These are phyloP conservation scores for Rhodotorula sp. DNA, from an alignment of 1,284 basidiomycete genomes.

Conservation along the genomic window DNA sequence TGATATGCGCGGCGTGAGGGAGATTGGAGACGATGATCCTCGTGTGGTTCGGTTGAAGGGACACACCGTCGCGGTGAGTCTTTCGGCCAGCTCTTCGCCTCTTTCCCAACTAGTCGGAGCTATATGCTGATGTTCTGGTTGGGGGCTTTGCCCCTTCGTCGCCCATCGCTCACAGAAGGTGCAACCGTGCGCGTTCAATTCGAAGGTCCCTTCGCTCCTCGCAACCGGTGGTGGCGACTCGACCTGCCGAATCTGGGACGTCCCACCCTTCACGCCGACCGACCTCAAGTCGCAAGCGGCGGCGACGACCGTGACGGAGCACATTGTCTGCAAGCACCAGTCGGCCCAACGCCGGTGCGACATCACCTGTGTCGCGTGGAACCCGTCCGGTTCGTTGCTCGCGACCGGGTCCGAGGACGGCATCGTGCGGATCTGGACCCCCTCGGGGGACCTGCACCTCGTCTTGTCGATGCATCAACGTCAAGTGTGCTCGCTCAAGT, in stretches of 20 bases:
- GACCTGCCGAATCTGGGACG: constrained; percentile 69
- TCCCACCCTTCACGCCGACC: constrained; percentile 51
- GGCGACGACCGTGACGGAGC: constrained; percentile 54
- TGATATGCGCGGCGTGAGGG: constrained; percentile 2
- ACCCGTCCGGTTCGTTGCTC: constrained; percentile 56
- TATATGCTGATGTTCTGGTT: too few relatives aligned
- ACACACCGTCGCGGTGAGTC: not conserved
- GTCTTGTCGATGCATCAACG: constrained; percentile 46
- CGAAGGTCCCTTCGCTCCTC: constrained; percentile 60
- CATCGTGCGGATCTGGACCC: constrained; percentile 61
- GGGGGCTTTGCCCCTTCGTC: too few relatives aligned
- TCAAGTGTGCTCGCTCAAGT: constrained; percentile 40
- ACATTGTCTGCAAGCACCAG: constrained; percentile 55
- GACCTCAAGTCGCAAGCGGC: constrained; percentile 36
- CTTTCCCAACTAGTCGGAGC: too few relatives aligned
- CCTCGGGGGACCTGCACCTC: constrained; percentile 44
- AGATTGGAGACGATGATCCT: not conserved
- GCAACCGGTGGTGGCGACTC: constrained; percentile 78
- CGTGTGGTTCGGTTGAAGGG: not conserved
- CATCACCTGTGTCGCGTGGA: constrained; percentile 70
- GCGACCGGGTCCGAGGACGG: constrained; percentile 59
- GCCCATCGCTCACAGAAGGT: constrained; percentile 58
- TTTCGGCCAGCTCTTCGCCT: not conserved
- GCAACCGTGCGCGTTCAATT: constrained; percentile 77
- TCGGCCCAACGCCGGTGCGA: constrained; percentile 63